Conservation (phyloP, 2,329 filamentous ascomycete species). For the Knufia petricola region DNA sequence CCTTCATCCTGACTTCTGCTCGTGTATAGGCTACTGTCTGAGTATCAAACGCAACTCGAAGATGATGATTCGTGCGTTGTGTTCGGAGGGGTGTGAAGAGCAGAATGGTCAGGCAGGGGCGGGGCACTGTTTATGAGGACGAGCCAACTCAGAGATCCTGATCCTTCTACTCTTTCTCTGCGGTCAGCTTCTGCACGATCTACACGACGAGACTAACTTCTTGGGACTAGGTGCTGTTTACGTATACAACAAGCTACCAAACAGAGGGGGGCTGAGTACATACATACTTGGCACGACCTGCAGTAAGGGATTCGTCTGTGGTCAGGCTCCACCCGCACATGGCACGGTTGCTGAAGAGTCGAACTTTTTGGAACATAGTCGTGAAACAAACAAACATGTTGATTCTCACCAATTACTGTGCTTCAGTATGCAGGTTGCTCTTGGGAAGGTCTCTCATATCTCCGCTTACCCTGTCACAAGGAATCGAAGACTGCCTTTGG, state of each 20-base stretch:
- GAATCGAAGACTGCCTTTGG: background rate
- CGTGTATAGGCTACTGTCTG: background rate
- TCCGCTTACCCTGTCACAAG: background rate
- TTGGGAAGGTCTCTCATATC: too few species aligned
- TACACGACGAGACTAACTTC: background rate
- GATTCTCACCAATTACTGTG: background rate
- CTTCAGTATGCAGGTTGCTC: background rate
- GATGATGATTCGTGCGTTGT: too few species aligned
- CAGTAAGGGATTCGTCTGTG: background rate
- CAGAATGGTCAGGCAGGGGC: too few species aligned
- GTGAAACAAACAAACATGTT: background rate
- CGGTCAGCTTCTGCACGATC: background rate
- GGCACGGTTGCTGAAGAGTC: too few species aligned
- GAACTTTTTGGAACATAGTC: too few species aligned
- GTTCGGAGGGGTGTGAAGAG: background rate
- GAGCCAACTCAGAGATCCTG: background rate
- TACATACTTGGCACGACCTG: background rate
- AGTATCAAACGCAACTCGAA: background rate
- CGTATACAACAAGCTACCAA: background rate
- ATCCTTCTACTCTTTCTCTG: background rate
- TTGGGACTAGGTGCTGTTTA: background rate
- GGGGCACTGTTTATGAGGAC: slow-evolving; percentile 1
- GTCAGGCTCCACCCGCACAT: too few species aligned
- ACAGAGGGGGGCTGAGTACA: background rate
- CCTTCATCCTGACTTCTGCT: slow-evolving; percentile 20